Percentiles rank a stretch among this genome's conserved stretches.
Conservation (phyloP, 805 yeast species). For the Suhomyces prunicola region DNA sequence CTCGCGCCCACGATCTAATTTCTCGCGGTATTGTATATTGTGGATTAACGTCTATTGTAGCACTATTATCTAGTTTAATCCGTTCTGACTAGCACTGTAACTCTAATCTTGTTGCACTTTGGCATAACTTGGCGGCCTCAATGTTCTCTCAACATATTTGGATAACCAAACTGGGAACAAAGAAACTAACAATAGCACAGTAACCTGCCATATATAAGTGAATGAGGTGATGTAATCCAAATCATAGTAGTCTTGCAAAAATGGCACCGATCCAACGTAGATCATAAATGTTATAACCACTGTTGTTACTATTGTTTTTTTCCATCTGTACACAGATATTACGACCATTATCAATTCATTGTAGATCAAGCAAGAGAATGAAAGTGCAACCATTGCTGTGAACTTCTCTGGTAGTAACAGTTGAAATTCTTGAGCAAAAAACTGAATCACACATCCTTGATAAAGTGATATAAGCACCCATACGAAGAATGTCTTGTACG, state of each 20-base stretch:
- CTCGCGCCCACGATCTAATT: neutral
- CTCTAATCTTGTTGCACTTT: slow-evolving; percentile 79
- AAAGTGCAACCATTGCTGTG: slow-evolving; percentile 75
- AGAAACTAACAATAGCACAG: slow-evolving; percentile 63
- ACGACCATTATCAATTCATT: slow-evolving; percentile 95
- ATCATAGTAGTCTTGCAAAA: slow-evolving; percentile 83
- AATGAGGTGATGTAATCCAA: slow-evolving; percentile 56
- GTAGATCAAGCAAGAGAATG: slow-evolving; percentile 73
- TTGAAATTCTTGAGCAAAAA: slow-evolving; percentile 73
- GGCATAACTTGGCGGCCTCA: slow-evolving; percentile 94
- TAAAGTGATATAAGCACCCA: slow-evolving; percentile 90
- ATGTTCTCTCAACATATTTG: slow-evolving; percentile 65
- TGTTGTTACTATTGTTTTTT: slow-evolving; percentile 65
- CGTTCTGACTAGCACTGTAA: neutral
- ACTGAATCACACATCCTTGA: slow-evolving; percentile 86
- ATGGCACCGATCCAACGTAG: slow-evolving; percentile 76
- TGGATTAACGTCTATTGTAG: neutral
- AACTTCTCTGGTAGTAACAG: slow-evolving; percentile 56
- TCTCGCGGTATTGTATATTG: neutral
- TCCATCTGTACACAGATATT: slow-evolving; percentile 91
- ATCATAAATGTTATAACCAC: slow-evolving; percentile 66
- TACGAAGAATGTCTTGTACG: slow-evolving; percentile 81
- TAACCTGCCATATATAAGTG: slow-evolving; percentile 65
- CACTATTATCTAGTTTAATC: neutral
- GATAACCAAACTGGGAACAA: slow-evolving; percentile 88